Conservation (phyloP, 2,329 filamentous ascomycete species). For the Aspergillus tubingensis region DNA sequence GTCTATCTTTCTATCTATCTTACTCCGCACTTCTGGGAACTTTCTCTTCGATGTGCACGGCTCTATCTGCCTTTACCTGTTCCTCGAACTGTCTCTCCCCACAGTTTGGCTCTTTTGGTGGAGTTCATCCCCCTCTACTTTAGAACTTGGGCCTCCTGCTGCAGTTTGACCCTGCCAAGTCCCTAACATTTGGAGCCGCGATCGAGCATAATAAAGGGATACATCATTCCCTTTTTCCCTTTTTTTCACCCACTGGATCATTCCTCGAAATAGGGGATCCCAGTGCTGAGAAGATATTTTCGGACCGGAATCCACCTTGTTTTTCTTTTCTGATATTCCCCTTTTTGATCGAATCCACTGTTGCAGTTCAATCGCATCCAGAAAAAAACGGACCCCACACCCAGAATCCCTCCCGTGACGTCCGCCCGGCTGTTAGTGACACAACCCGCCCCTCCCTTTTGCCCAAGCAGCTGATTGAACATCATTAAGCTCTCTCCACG, state of each 20-base stretch:
- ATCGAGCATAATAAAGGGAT: background rate
- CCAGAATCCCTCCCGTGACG: constrained; percentile 15
- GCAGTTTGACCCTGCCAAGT: constrained; percentile 4
- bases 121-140: background rate
- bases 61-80: background rate
- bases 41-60: background rate
- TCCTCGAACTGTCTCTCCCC: background rate
- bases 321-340: too few relatives aligned
- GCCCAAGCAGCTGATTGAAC: constrained; percentile 12
- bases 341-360: background rate
- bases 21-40: too few relatives aligned
- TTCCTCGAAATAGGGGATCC: background rate
- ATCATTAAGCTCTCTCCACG: constrained; percentile 13
- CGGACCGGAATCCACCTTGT: too few relatives aligned
- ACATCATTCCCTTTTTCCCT: background rate
- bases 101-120: constrained; percentile 1
- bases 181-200: constrained; percentile 3
- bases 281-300: too few relatives aligned
- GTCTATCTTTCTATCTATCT: too few relatives aligned
- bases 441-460: constrained; percentile 26
- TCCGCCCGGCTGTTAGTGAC: constrained; percentile 11
- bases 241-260: background rate
- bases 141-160: background rate
- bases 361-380: background rate
- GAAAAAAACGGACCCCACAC: constrained; percentile 1